phyloP scores from a whole-genome alignment of 140 eudicot genomes.

The Cichorium intybus region DNA sequence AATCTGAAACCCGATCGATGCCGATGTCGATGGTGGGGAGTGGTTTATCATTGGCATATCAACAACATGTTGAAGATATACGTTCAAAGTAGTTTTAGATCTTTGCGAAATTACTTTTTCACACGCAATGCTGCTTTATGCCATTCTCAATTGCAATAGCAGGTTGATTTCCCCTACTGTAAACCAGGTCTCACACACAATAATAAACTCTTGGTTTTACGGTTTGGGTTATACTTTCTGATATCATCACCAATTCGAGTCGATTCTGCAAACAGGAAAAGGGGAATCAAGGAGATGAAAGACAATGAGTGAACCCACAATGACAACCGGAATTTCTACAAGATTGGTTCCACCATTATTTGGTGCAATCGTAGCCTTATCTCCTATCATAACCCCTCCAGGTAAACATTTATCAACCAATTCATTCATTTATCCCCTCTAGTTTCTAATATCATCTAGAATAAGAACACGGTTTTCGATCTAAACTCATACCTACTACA shows the following conservation, averaged over 20 bases:
- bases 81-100: background rate
- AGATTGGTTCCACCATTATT: constrained; percentile 51
- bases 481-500: background rate
- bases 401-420: constrained; percentile 28
- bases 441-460: background rate
- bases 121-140: constrained; percentile 25
- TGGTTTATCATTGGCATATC: too few relatives aligned
- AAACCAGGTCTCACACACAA: constrained; percentile 26
- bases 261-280: constrained; percentile 23
- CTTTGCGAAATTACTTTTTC: background rate
- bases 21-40: too few relatives aligned
- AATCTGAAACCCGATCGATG: too few relatives aligned
- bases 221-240: background rate
- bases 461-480: background rate
- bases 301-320: constrained; percentile 11
- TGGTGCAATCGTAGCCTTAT: constrained; percentile 64
- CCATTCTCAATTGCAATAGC: constrained; percentile 18
- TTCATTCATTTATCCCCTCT: background rate
- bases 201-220: constrained; percentile 10
- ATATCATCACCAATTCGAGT: background rate
- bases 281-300: constrained; percentile 26
- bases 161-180: constrained; percentile 16
- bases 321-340: constrained; percentile 39
- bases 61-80: background rate
- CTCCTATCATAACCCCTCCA: constrained; percentile 61